Base-by-base conservation (phyloP, 768 basidiomycete genomes). In the Exidia glandulosa region DNA sequence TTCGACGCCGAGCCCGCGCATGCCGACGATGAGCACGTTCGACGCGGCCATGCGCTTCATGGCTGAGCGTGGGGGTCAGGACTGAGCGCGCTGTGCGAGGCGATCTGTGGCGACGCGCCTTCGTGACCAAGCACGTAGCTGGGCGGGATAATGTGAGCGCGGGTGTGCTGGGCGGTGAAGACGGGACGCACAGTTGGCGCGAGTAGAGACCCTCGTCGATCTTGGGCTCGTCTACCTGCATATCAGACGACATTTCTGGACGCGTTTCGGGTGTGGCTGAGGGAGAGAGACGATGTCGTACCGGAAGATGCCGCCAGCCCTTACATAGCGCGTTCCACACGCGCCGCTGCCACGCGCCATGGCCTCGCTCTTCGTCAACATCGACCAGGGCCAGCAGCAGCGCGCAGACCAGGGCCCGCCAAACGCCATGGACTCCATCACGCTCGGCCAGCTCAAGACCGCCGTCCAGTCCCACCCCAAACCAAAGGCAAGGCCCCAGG, bases 1-100 rank as follows among this genome's bases (percentile, higher is more conserved):
- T 74, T 99, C 96, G 60, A 90, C 90, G 50, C 96, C 95, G 60
- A 99, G 74, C 58, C 96, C 96, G 60, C 88, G 86, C 69, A 93
- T 74, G 10, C 96, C 96, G 52, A 96, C 86, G 63, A 99, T 84
- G 63, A 99, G 82, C 45, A 98, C 88, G 69, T 96, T 96, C 36
- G 94, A 97, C 16, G 82, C 78, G 6, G 96, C 95, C 96, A 99
- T 98, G 69, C 86, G 87, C 80, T 96, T 96, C 96, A 98, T 98
- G 50, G 95, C 95, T 97, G 65, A n/a, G 52, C 30, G 50, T n/a
- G 32, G 25, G 9, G 32, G 57, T 75, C 56, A 72, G 63, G 50
- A 27, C 25, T n/a, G 27, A 56, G 33, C 19, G 52, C 31, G 30
- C 32, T 30, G n/a, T 32, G 33, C 45, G 41, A 29, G 56, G 10